Base-by-base conservation (phyloP, 164 flowering plant genomes). In the Euptelea pleiosperma region DNA sequence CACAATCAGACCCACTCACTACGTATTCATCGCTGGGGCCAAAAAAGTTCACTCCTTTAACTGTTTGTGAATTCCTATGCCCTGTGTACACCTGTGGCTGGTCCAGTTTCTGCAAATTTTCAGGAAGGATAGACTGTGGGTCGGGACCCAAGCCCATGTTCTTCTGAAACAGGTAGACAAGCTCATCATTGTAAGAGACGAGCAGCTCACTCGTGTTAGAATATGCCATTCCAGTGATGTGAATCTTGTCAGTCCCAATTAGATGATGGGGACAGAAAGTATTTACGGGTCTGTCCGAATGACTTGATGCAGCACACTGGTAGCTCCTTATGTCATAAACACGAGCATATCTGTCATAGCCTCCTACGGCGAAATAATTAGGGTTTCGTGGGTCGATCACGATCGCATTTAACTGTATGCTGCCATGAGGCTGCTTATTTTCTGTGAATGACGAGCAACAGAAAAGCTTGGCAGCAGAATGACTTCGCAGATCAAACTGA, bases 1-100 rank as follows among this genome's bases (percentile, higher is more conserved):
- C 91, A 54, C 91, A 85, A 62, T 87, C 91, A 16, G 96, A 87
- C 12, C 96, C 96, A 65, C 96, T 83, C 60, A 80, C 22, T 30
- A 85, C 80, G 63, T 85, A 87, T 49, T 85, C 89, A 54, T 71
- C 78, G 48, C 61, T 69, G 8, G 87, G 89, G 39, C 96, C 91
- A 63, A 83, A 85, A 69, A 85, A 87, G 46, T 66, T 76, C 48
- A 83, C 91, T 6, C 96, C 89, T 68, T 85, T 85, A 21, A 84
- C 79, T 4, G 89, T 85, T 42, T 68, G 65, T 18, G 79, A 67
- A 63, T 87, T 87, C 45, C 87, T 75, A 57, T 87, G 95, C 18
- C 95, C 95, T 3, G 25, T 18, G 64, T 78, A 87, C 55, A 73
- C 82, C 54, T 71, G 80, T 4, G 84, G 73, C 44, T 75, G 67